Base-by-base conservation (phyloP, 2,329 filamentous ascomycete genomes). In the Trichoderma brevicompactum region DNA sequence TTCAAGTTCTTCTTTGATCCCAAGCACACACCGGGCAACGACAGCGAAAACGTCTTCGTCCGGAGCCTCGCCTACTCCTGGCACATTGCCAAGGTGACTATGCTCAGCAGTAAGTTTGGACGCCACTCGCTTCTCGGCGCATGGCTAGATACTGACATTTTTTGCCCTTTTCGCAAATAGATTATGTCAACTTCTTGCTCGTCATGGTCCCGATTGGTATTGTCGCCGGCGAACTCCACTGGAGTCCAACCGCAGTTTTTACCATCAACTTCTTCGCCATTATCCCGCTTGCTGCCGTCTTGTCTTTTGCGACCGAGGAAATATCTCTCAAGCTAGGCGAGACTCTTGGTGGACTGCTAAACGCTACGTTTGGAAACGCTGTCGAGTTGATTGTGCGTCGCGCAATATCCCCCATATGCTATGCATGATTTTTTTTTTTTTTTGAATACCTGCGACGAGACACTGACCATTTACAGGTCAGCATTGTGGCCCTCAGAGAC, bases 401-500 rank as follows among this genome's bases (percentile, higher is more conserved):
- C 28, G 13, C 28, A 32, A 65, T 15, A 52, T n/a, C 10, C 7
- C 19, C 28, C 48, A 19, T 12, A 38, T n/a, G 5, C 9, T 12
- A 38, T 13, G 7, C 2, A 36, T n/a, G 10, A 19, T 19, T 6
- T 17, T 13, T 36, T 23, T n/a, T 13, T 17, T 8, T 23, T 0
- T n/a, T n/a, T n/a, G n/a, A n/a, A 4, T 28, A 28, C 23, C 23
- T 28, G 23, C 23, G 34, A 19, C 19, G 13, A 28, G 19, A 34
- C 46, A 43, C 68, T 70, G 44, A 70, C 52, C 7, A 1, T 12
- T n/a, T 19, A 17, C 74, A 94, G 91, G 92, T 96, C 75, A 96
- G 92, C 76, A 94, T 98, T 71, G 90, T 98, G 69, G 95, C 95
- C 17, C 85, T 99, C 52, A 87, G 83, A 70, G 88, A 95, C 71